Conservation (phyloP, 768 basidiomycete species). For the Rhizopogon vinicolor region DNA sequence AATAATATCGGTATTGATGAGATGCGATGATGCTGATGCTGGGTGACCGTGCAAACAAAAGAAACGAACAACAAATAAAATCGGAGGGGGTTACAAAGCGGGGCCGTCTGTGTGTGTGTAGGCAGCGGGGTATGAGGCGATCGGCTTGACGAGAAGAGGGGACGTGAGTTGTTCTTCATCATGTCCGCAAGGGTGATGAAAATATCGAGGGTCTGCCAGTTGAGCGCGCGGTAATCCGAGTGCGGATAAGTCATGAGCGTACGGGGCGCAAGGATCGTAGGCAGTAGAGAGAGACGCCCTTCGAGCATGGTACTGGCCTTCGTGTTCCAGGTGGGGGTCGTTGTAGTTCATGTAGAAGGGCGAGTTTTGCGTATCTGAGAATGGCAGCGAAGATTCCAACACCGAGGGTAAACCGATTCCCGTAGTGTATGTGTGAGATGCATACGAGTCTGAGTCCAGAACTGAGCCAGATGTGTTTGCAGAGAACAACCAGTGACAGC, state of each 20-base stretch:
- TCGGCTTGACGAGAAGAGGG: conserved; percentile 23
- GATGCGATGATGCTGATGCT: not conserved
- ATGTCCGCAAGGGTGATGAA: conserved; percentile 1
- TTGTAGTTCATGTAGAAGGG: not conserved
- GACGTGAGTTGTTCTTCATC: conserved; percentile 7
- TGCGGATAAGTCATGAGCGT: conserved; percentile 4
- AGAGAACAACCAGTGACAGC: conserved; percentile 17
- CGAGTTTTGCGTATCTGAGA: not conserved
- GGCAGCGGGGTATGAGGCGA: conserved; percentile 21
- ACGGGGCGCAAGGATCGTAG: not conserved
- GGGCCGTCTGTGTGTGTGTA: conserved; percentile 14
- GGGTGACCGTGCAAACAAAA: not conserved
- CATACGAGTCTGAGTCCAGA: not conserved
- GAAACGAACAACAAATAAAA: not conserved
- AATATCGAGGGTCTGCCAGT: not conserved
- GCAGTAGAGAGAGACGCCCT: conserved; percentile 5
- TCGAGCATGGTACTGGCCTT: conserved; percentile 9
- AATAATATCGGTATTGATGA: not conserved
- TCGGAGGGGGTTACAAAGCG: not conserved
- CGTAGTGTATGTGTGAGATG: not conserved
- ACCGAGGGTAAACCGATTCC: too few relatives aligned
- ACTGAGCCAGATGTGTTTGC: conserved; percentile 3
- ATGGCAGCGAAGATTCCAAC: too few relatives aligned
- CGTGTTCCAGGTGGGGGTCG: conserved; percentile 2
- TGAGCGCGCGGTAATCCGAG: not conserved